Evolutionary conservation across 768 basidiomycete genomes (phyloP), one percentile per base, ranked within the genome.

Genomic region (Lactarius quietus): DNA sequence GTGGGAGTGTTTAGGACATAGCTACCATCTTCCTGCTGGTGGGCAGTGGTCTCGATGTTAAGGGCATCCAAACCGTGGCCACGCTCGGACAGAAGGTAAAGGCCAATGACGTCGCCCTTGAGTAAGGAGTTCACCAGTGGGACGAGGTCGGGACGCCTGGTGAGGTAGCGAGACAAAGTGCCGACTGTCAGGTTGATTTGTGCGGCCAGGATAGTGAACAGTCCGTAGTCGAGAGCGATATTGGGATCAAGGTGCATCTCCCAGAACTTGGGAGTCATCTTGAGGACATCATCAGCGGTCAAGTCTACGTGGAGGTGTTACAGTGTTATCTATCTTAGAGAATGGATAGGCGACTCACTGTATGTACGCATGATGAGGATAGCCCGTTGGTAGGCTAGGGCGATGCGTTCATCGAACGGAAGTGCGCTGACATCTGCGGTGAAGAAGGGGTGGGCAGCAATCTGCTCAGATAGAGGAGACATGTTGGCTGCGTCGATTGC

Each of bases 21-120:
- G 26, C 54, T 35, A 1, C 83, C 84, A 65, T 79, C 74, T 5
- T 74, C 61, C 1, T 79, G 81, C 62, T 78, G 78, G 0, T 82
- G 84, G 18, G 84, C 85, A 6, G 84, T 87, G 12, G 86, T 86
- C 71, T 86, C 84, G 12, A 85, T 78, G 68, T 86, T 84, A 68
- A 83, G 80, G 2, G 84, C 81, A 54, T 86, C 85, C n/a, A 86
- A 73, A 15, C 84, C 86, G 66, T 86, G 85, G 1, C 83, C 84
- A 10, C 83, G 79, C 74, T 86, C 85, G 15, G 62, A 61, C 38
- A 66, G 56, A 31, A 57, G 60, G 56, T 62, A 62, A n/a, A 68
- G 59, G 6, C 56, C 61, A 39, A 83, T 79, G 20, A 80, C 81
- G 23, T 86, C 83, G 53, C 86, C 82, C 36, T 78, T 77, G 38